These are phyloP conservation scores for Trichosporon asahii DNA, from an alignment of 1,284 basidiomycete genomes.

Conservation along the genomic window DNA sequence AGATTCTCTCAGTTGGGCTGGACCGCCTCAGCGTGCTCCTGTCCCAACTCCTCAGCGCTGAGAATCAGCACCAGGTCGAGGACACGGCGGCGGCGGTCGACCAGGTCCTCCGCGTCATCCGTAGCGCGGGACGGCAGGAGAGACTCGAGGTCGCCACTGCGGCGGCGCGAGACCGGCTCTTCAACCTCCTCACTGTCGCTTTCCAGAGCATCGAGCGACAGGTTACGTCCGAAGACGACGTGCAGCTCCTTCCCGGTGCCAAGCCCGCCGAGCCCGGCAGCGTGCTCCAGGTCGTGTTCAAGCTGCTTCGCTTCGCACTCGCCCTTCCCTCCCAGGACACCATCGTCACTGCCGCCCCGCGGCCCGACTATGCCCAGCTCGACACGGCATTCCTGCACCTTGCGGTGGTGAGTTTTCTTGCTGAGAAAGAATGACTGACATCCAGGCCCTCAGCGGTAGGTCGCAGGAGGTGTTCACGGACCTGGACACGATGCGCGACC, in stretches of 20 bases:
- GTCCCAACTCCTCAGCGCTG: conserved; percentile 36
- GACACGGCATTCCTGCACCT: conserved; percentile 35
- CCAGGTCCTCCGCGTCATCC: conserved; percentile 41
- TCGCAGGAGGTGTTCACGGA: conserved; percentile 15
- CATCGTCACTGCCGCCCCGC: conserved; percentile 26
- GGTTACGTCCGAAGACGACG: conserved; percentile 28
- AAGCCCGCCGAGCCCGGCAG: conserved; percentile 34
- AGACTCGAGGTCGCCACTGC: conserved; percentile 15
- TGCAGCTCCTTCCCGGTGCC: conserved; percentile 29
- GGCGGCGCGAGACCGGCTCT: conserved; percentile 37
- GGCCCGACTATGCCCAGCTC: conserved; percentile 41
- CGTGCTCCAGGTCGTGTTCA: conserved; percentile 32
- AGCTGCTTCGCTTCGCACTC: conserved; percentile 38
- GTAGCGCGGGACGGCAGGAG: conserved; percentile 26
- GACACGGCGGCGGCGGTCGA: conserved; percentile 31
- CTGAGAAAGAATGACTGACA: no score
- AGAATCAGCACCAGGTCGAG: conserved; percentile 35
- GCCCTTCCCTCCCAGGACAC: conserved; percentile 30
- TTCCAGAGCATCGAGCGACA: conserved; percentile 43
- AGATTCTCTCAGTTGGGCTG: conserved; percentile 43
- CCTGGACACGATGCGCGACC: conserved; percentile 28
- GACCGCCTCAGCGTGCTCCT: conserved; percentile 39
- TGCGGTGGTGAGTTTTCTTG: conserved; percentile 28
- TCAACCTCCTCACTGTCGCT: conserved; percentile 38
- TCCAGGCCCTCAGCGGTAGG: conserved; percentile 22